A percentile compares a stretch with the other conserved stretches of the same genome.
These are phyloP conservation scores for Penicillium occitanis DNA, from an alignment of 2,329 filamentous ascomycete species.

Conservation along the genomic window DNA sequence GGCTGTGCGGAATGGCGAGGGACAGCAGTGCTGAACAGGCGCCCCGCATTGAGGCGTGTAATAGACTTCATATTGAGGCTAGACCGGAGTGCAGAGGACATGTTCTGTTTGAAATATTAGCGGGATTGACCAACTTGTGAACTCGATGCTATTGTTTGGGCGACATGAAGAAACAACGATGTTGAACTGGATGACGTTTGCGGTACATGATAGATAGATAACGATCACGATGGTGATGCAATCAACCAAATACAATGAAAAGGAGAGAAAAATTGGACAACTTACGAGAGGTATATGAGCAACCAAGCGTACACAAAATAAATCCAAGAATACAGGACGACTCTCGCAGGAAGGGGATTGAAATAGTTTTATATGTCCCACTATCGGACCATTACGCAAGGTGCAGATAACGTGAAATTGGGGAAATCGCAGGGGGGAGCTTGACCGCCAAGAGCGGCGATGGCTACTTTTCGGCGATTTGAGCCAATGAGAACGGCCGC, in stretches of 20 bases:
- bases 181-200: neutral
- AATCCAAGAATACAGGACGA: neutral
- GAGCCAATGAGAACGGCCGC: conserved; percentile 15
- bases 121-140: neutral
- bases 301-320: neutral
- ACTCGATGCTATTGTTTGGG: neutral
- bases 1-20: conserved; percentile 42
- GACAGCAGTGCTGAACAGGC: conserved; percentile 39
- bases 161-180: neutral
- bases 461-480: conserved; percentile 13
- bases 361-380: neutral
- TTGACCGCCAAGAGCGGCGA: conserved; percentile 18
- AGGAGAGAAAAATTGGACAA: neutral
- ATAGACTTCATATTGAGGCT: conserved; percentile 34
- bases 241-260: neutral
- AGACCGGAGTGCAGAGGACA: conserved; percentile 41
- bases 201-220: neutral
- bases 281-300: neutral
- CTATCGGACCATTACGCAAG: neutral
- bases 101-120: conserved; percentile 20
- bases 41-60: conserved; percentile 36
- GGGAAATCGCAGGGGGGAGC: conserved; percentile 11
- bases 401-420: conserved; percentile 4
- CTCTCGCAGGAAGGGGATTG: neutral
- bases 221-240: neutral